Evolutionary conservation across 306 rosid genomes (phyloP), one percentile per base, ranked within the genome.

Genomic region (Pyrus communis): DNA sequence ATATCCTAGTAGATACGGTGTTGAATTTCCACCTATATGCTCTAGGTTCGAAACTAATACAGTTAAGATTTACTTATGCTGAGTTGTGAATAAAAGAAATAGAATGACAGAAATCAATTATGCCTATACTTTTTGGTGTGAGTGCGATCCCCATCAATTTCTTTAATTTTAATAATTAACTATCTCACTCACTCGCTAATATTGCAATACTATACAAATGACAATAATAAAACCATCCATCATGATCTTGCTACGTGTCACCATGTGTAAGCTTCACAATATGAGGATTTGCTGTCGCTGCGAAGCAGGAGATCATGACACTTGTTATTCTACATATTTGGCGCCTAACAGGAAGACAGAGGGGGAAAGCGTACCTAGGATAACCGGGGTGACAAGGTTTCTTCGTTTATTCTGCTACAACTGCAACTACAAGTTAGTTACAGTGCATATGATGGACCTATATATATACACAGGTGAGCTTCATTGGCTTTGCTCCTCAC

Each of bases 391-490:
- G 21, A 19, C 69, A 74, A 74, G 77, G 28, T 43, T 64, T 31
- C 35, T 31, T 30, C 12, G 1, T 19, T 31, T 64, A 12, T 64
- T 8, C 22, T 30, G 69, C 43, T 21, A 66, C 49, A 66, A 66
- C 77, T 74, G 70, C 30, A 57, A 61, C 19, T 19, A 45, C 28
- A 74, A 74, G 77, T 74, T 74, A 74, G 0, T 27, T 43, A 61
- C 60, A 74, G 69, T 10, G 59, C 28, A 8, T 21, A 1, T 35
- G 15, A 4, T 1, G n/a, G 27, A 11, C 21, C 60, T 18, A 18
- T 45, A 28, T 23, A 59, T 60, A 43, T 6, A 38, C 42, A 38
- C 42, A 51, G 6, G n/a, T 62, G 59, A 51, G 31, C n/a, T 61
- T 62, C 60, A 61, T 62, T 27, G 28, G 59, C 70, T 27, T 5